phyloP scores from a whole-genome alignment of 441 rosid species.

The Populus hybrid region DNA sequence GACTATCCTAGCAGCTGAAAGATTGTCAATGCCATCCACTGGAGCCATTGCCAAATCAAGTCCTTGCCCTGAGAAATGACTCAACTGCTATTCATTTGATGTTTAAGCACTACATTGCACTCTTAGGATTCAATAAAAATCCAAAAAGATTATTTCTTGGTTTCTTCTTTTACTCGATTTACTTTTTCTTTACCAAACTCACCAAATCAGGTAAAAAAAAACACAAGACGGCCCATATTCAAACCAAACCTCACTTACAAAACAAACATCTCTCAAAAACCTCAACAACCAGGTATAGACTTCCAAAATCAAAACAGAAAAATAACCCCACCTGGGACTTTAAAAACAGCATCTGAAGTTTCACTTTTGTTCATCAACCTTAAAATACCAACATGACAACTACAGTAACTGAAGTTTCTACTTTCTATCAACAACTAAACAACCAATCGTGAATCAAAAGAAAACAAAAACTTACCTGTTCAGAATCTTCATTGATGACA shows the following conservation, averaged over 20 bases:
- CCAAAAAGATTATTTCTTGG: neutral
- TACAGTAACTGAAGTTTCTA: neutral
- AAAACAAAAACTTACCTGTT: neutral
- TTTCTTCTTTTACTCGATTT: conserved; percentile 29
- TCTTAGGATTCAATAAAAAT: neutral
- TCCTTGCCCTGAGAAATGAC: neutral
- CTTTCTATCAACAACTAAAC: neutral
- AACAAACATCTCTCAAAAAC: conserved; percentile 34
- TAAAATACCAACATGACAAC: neutral
- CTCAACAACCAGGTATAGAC: conserved; percentile 23
- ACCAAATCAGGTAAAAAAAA: conserved; percentile 28
- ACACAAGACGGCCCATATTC: conserved; percentile 27
- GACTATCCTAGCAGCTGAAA: conserved; percentile 42
- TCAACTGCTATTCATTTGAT: neutral
- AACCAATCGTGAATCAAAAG: neutral
- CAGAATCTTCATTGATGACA: neutral
- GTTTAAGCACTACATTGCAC: too few relatives aligned
- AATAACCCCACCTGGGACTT: neutral
- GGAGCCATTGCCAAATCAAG: conserved; percentile 34
- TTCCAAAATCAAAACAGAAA: neutral
- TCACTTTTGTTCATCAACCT: neutral
- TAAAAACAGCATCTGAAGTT: neutral
- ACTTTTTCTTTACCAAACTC: conserved; percentile 42
- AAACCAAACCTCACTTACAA: conserved; percentile 68
- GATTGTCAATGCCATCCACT: conserved; percentile 31